phyloP scores from a whole-genome alignment of 1,284 basidiomycete species.

The Xerocomus tenax region DNA sequence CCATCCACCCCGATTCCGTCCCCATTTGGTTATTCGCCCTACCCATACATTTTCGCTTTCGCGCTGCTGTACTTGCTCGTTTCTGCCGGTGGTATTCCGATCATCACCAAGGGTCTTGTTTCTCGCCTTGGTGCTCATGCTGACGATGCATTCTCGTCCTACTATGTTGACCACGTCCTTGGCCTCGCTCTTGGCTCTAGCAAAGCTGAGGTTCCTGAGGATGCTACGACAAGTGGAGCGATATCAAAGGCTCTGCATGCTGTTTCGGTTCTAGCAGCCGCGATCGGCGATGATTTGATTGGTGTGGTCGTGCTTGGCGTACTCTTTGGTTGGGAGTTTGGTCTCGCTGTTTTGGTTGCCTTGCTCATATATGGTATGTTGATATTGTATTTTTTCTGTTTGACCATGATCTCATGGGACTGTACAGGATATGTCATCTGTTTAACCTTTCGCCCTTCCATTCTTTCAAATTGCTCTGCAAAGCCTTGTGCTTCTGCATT shows the following conservation, averaged over 20 bases:
- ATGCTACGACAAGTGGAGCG: slow-evolving; percentile 74
- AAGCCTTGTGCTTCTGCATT: slow-evolving; percentile 55
- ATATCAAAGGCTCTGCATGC: slow-evolving; percentile 84
- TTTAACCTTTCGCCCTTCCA: slow-evolving; percentile 11
- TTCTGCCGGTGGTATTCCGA: slow-evolving; percentile 62
- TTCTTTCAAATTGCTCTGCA: slow-evolving; percentile 5
- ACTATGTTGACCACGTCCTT: slow-evolving; percentile 72
- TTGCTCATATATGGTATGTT: slow-evolving; percentile 66
- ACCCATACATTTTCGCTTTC: slow-evolving; percentile 58
- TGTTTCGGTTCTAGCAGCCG: slow-evolving; percentile 72
- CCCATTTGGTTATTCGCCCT: slow-evolving; percentile 43
- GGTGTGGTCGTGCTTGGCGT: slow-evolving; percentile 60
- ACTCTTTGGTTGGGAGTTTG: slow-evolving; percentile 61
- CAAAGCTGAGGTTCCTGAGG: slow-evolving; percentile 39
- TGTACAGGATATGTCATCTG: slow-evolving; percentile 13
- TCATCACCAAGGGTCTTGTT: slow-evolving; percentile 66
- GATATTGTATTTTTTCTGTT: background rate
- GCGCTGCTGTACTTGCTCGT: slow-evolving; percentile 58
- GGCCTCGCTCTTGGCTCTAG: slow-evolving; percentile 70
- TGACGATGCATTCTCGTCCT: slow-evolving; percentile 69
- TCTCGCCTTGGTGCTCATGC: slow-evolving; percentile 84
- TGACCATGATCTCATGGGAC: background rate
- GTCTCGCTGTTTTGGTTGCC: slow-evolving; percentile 64
- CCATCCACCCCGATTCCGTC: slow-evolving; percentile 14
- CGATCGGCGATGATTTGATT: slow-evolving; percentile 67